Evolutionary conservation across 2,329 filamentous ascomycete species (phyloP).

Genomic region (Sordariomycetes sp.): DNA sequence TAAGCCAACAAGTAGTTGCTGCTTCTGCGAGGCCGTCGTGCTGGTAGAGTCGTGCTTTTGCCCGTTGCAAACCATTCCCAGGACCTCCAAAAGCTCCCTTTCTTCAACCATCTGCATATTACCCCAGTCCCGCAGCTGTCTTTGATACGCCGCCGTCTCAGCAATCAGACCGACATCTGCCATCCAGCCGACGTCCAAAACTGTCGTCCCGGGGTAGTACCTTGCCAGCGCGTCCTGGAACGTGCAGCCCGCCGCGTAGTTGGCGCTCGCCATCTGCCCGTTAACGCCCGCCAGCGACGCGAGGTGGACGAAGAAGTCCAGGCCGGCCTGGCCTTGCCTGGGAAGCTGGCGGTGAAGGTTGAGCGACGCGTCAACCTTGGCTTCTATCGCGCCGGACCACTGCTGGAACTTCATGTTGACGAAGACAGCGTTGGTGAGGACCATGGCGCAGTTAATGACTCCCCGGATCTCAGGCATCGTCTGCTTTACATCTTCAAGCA

Average conservation of each 20-base stretch:
- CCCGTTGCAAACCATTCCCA: slow-evolving; percentile 1
- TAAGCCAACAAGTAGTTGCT: slow-evolving; percentile 1
- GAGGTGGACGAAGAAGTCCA: slow-evolving; percentile 9
- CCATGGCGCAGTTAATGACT: slow-evolving; percentile 29
- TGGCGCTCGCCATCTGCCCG: slow-evolving; percentile 17
- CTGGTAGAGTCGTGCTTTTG: neutral
- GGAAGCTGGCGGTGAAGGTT: slow-evolving; percentile 16
- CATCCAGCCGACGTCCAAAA: slow-evolving; percentile 12
- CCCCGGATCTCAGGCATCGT: slow-evolving; percentile 19
- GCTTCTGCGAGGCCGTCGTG: neutral
- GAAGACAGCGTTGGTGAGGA: slow-evolving; percentile 13
- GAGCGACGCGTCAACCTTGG: slow-evolving; percentile 22
- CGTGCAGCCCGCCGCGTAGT: slow-evolving; percentile 22
- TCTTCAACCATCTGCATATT: slow-evolving; percentile 5
- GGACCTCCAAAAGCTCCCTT: slow-evolving; percentile 4
- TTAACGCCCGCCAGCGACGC: slow-evolving; percentile 18
- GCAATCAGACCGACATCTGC: slow-evolving; percentile 14
- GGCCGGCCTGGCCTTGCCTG: slow-evolving; percentile 4
- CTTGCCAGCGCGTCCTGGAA: slow-evolving; percentile 22
- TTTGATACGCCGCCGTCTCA: slow-evolving; percentile 6
- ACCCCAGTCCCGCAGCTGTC: slow-evolving; percentile 1
- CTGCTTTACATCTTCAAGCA: neutral
- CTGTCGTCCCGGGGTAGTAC: slow-evolving; percentile 5
- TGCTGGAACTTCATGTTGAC: slow-evolving; percentile 14
- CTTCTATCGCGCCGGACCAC: slow-evolving; percentile 12